Evolutionary conservation across 768 basidiomycete species (phyloP).

Genomic region (Amanita rubescens): DNA sequence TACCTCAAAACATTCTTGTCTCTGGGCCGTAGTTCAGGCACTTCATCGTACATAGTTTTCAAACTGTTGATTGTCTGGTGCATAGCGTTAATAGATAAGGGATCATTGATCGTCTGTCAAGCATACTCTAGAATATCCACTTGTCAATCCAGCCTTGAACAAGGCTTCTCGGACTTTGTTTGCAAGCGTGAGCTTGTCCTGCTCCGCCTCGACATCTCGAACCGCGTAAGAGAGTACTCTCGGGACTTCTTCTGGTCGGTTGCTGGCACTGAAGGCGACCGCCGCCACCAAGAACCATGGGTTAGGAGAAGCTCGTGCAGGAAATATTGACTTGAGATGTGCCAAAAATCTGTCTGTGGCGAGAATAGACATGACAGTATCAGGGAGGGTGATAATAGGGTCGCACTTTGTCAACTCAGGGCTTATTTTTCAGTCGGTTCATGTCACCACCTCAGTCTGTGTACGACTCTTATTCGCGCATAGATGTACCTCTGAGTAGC

Average conservation of each 20-base stretch:
- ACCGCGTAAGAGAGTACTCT: conserved; percentile 44
- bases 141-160: conserved; percentile 52
- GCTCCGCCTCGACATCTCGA: conserved; percentile 30
- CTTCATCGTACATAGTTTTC: conserved; percentile 39
- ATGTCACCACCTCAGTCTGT: no score
- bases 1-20: conserved; percentile 44
- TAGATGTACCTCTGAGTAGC: no score
- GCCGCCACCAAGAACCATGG: conserved; percentile 58
- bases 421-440: no score
- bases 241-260: conserved; percentile 51
- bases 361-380: conserved; percentile 15
- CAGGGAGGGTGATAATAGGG: background rate
- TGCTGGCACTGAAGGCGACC: conserved; percentile 51
- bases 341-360: conserved; percentile 36
- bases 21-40: conserved; percentile 39
- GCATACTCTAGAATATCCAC: conserved; percentile 51
- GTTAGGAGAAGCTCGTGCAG: conserved; percentile 24
- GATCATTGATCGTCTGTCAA: background rate
- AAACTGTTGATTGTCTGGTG: conserved; percentile 52
- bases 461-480: no score
- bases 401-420: background rate
- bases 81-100: no score
- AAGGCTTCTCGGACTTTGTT: conserved; percentile 54
- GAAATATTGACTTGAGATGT: conserved; percentile 39
- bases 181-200: conserved; percentile 34